A percentile compares a stretch with the other conserved stretches of the same genome.
Conservation (phyloP, 352 stramenopile genomes). For the Globisporangium polare region DNA sequence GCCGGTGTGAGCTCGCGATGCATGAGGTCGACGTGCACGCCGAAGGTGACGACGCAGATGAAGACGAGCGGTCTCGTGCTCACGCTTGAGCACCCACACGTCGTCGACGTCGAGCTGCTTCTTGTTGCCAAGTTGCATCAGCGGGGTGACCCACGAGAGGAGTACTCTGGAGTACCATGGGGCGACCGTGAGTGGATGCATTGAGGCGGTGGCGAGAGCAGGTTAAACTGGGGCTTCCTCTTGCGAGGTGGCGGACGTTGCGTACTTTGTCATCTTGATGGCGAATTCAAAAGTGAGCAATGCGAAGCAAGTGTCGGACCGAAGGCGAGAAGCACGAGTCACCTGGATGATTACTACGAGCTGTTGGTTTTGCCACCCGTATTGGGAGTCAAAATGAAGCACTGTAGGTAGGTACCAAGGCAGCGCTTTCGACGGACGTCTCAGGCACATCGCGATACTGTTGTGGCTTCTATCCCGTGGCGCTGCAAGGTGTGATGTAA, state of each 20-base stretch:
- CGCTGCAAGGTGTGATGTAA: too few species aligned
- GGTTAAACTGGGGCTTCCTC: too few species aligned
- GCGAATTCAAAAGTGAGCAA: slow-evolving; percentile 1
- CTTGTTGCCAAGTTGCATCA: slow-evolving; percentile 37
- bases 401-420: too few species aligned
- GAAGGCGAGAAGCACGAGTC: too few species aligned
- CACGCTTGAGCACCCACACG: slow-evolving; percentile 32
- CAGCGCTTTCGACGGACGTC: too few species aligned
- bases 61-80: slow-evolving; percentile 46
- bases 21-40: slow-evolving; percentile 33
- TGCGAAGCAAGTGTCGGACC: not conserved
- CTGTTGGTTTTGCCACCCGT: too few species aligned
- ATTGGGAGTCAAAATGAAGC: too few species aligned
- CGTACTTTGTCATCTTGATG: not conserved
- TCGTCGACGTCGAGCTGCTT: slow-evolving; percentile 45
- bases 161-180: slow-evolving; percentile 30
- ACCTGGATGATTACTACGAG: too few species aligned
- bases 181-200: not conserved
- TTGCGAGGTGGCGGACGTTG: not conserved
- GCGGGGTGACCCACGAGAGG: slow-evolving; percentile 45
- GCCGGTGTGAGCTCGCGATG: slow-evolving; percentile 85
- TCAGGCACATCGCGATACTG: too few species aligned
- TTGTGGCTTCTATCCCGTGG: too few species aligned
- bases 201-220: not conserved
- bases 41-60: slow-evolving; percentile 43